phyloP scores from a whole-genome alignment of 2,329 filamentous ascomycete species.

The Botryotinia globosa region DNA sequence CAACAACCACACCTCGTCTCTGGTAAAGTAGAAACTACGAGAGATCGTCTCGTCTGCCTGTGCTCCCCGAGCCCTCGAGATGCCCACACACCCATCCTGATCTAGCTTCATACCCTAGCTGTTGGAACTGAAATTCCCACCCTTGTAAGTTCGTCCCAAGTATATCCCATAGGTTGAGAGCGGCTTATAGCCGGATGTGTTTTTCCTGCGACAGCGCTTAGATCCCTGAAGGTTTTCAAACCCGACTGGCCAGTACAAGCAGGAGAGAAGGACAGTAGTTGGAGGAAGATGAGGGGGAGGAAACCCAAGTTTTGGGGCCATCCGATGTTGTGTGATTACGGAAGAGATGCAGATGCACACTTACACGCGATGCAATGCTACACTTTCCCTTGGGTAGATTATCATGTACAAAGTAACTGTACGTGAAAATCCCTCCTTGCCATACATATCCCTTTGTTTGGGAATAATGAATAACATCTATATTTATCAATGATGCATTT shows the following conservation, averaged over 20 bases:
- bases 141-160: constrained; percentile 5
- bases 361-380: not conserved
- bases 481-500: constrained; percentile 17
- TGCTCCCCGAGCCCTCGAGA: not conserved
- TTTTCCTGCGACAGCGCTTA: constrained; percentile 34
- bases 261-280: not conserved
- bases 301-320: not conserved
- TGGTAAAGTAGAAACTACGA: not conserved
- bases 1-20: not conserved
- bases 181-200: constrained; percentile 24
- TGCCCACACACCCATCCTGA: not conserved
- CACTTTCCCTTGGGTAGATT: not conserved
- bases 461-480: constrained; percentile 17
- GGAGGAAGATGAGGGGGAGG: not conserved
- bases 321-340: constrained; percentile 3
- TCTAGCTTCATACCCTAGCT: not conserved
- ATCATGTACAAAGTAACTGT: not conserved
- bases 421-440: constrained; percentile 16
- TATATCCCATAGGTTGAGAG: constrained; percentile 3
- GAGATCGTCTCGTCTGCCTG: not conserved
- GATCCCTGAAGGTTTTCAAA: constrained; percentile 13
- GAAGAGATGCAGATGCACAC: not conserved
- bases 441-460: constrained; percentile 14
- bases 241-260: not conserved
- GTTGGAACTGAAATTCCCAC: not conserved